A percentile compares a stretch with the other conserved stretches of the same genome.
phyloP scores from a whole-genome alignment of 2,329 filamentous ascomycete genomes.

The Mycosphaerella arachidis region DNA sequence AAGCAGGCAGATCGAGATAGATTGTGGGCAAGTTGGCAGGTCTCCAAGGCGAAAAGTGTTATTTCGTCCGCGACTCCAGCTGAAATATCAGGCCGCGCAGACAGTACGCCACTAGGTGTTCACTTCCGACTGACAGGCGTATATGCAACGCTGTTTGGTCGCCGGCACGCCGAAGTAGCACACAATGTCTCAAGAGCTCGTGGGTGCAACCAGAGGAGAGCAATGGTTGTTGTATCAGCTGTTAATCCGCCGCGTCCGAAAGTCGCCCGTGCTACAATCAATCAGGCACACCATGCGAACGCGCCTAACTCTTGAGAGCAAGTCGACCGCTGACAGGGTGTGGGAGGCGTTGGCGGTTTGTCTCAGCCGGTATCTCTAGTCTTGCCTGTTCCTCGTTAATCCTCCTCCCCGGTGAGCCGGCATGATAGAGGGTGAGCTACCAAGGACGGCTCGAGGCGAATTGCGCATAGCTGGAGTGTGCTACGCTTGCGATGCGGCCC shows the following conservation, averaged over 20 bases:
- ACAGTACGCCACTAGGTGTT: background rate
- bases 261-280: slow-evolving; percentile 1
- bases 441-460: background rate
- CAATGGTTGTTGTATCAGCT: background rate
- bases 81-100: background rate
- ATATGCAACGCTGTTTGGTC: background rate
- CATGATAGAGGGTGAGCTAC: background rate
- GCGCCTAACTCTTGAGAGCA: background rate
- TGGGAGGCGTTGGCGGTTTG: background rate
- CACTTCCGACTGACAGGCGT: background rate
- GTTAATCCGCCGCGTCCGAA: background rate
- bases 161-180: background rate
- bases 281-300: background rate
- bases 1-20: slow-evolving; percentile 1
- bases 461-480: background rate
- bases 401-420: background rate
- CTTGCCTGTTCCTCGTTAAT: slow-evolving; percentile 2
- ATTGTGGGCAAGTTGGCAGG: background rate
- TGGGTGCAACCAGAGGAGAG: background rate
- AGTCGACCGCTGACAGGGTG: background rate
- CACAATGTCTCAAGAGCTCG: background rate
- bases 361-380: background rate
- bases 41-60: background rate
- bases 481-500: background rate
- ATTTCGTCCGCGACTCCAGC: background rate